A percentile compares a stretch with the other conserved stretches of the same genome.
Conservation (phyloP, 1,139 yeast species). For the Taiozyma onychis region DNA sequence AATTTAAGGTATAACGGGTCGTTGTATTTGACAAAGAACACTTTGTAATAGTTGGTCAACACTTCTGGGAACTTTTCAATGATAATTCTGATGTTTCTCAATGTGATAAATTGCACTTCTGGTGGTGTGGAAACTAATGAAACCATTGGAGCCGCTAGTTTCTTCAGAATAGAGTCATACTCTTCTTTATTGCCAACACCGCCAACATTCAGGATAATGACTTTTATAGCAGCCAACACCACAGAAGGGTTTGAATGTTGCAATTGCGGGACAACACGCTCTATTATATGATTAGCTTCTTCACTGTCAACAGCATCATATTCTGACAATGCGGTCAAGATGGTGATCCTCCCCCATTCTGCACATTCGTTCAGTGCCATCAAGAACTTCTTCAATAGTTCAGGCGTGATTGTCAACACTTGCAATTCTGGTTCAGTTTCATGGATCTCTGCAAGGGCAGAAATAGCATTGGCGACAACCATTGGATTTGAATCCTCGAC, state of each 20-base stretch:
- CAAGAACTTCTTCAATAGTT: slow-evolving; percentile 55
- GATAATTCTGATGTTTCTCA: slow-evolving; percentile 85
- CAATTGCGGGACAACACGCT: slow-evolving; percentile 88
- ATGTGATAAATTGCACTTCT: slow-evolving; percentile 93
- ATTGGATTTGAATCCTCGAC: slow-evolving; percentile 89
- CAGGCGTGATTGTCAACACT: slow-evolving; percentile 35
- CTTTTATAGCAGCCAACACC: slow-evolving; percentile 81
- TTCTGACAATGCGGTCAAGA: slow-evolving; percentile 74
- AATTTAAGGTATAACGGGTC: slow-evolving; percentile 92
- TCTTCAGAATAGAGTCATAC: slow-evolving; percentile 48
- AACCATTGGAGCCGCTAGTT: slow-evolving; percentile 87
- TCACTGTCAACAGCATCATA: slow-evolving; percentile 48
- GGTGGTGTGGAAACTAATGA: slow-evolving; percentile 84
- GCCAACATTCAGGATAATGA: slow-evolving; percentile 69
- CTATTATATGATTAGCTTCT: slow-evolving; percentile 84
- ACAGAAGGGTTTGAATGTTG: slow-evolving; percentile 98
- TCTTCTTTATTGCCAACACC: slow-evolving; percentile 36
- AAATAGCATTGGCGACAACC: slow-evolving; percentile 93
- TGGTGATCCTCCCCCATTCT: slow-evolving; percentile 97
- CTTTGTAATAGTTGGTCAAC: slow-evolving; percentile 75
- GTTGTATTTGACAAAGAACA: slow-evolving; percentile 88
- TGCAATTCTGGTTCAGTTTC: slow-evolving; percentile 53
- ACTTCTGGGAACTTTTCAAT: slow-evolving; percentile 84
- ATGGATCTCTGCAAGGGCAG: slow-evolving; percentile 78
- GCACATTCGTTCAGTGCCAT: slow-evolving; percentile 93